These are phyloP conservation scores for Barbarea vulgaris DNA, from an alignment of 345 rosid species.

Conservation along the genomic window DNA sequence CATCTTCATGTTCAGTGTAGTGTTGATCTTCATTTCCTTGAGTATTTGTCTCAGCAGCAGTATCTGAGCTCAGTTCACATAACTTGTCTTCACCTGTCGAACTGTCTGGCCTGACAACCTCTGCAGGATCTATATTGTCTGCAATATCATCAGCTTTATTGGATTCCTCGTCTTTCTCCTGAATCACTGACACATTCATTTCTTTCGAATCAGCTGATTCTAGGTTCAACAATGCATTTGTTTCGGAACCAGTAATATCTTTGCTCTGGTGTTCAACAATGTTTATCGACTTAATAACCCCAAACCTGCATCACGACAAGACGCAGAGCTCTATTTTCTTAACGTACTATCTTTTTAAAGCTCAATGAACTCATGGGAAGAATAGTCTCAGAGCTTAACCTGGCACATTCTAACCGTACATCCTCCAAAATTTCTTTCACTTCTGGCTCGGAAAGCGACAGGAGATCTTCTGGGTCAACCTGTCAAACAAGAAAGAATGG, in stretches of 20 bases:
- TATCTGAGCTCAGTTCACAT: constrained; percentile 35
- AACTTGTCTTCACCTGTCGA: constrained; percentile 38
- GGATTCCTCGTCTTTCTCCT: constrained; percentile 30
- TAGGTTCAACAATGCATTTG: constrained; percentile 33
- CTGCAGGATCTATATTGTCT: constrained; percentile 29
- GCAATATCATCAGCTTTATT: constrained; percentile 24
- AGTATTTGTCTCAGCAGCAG: constrained; percentile 33
- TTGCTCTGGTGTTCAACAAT: constrained; percentile 47
- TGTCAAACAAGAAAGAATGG: constrained; percentile 39
- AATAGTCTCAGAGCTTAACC: constrained; percentile 50
- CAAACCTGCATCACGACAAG: constrained; percentile 72
- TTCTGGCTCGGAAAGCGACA: constrained; percentile 57
- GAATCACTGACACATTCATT: constrained; percentile 21
- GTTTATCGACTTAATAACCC: constrained; percentile 73
- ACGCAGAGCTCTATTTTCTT: constrained; percentile 27
- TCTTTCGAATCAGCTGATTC: constrained; percentile 25
- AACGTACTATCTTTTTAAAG: constrained; percentile 12
- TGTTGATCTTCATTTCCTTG: constrained; percentile 19
- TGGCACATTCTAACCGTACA: constrained; percentile 80
- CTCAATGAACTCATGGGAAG: constrained; percentile 29
- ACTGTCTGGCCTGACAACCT: constrained; percentile 34
- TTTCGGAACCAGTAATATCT: constrained; percentile 27
- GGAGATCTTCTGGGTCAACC: constrained; percentile 61
- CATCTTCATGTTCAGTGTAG: constrained; percentile 36
- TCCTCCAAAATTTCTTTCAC: constrained; percentile 84